These are phyloP conservation scores for Coniochaeta sp. DNA, from an alignment of 2,329 filamentous ascomycete genomes.

Conservation along the genomic window DNA sequence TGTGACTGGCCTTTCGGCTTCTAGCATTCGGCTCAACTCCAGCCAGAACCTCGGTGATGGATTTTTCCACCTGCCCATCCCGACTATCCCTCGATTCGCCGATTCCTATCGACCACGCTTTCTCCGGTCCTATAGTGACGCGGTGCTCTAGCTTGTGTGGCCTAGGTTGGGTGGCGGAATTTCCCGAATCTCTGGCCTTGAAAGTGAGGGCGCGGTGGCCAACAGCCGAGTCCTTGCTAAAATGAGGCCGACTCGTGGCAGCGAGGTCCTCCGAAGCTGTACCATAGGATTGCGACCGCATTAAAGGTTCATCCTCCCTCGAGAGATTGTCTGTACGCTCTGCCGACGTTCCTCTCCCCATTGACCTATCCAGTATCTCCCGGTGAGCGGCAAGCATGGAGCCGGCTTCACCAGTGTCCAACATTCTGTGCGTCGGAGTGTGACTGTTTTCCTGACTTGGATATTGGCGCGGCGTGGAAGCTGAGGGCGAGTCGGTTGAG, in stretches of 20 bases:
- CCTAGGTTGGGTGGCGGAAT: slow-evolving; percentile 23
- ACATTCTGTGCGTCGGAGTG: slow-evolving; percentile 16
- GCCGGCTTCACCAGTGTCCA: slow-evolving; percentile 24
- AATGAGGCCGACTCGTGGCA: neutral
- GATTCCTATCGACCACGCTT: slow-evolving; percentile 57
- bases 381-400: slow-evolving; percentile 25
- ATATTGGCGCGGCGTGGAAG: neutral
- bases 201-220: neutral
- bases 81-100: slow-evolving; percentile 37
- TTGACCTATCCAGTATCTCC: slow-evolving; percentile 22
- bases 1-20: slow-evolving; percentile 62
- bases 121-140: slow-evolving; percentile 41
- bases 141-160: slow-evolving; percentile 34
- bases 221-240: neutral
- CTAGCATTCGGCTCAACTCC: slow-evolving; percentile 56
- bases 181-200: slow-evolving; percentile 5
- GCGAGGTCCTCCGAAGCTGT: neutral
- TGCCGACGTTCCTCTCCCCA: slow-evolving; percentile 12
- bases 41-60: slow-evolving; percentile 54
- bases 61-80: slow-evolving; percentile 56
- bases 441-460: neutral
- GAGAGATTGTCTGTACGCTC: slow-evolving; percentile 22
- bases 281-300: slow-evolving; percentile 5
- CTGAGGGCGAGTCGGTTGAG: neutral
- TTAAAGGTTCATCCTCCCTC: slow-evolving; percentile 22